Conservation (phyloP, 2,329 filamentous ascomycete species). For the Teratosphaeria viscida region DNA sequence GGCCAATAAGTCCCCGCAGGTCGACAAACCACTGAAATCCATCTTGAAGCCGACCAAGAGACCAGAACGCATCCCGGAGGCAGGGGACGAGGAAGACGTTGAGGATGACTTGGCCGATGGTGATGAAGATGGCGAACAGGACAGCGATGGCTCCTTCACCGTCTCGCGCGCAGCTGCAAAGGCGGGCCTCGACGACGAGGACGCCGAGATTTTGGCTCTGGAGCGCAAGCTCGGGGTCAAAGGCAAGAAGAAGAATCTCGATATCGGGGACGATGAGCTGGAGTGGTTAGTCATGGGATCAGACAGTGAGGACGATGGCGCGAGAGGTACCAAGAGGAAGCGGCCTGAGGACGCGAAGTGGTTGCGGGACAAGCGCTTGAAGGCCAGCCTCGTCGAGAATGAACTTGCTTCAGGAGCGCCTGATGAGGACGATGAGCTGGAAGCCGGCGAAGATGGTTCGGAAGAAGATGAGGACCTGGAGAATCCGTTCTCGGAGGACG, state of each 20-base stretch:
- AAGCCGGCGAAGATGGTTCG: conserved; percentile 31
- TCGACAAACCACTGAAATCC: conserved; percentile 24
- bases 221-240: conserved; percentile 83
- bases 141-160: conserved; percentile 7
- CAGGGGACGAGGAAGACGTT: conserved; percentile 6
- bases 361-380: conserved; percentile 48
- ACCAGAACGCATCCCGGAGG: not conserved
- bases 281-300: conserved; percentile 67
- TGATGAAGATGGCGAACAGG: conserved; percentile 4
- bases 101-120: conserved; percentile 7
- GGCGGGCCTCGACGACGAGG: conserved; percentile 62
- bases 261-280: conserved; percentile 70
- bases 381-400: conserved; percentile 31
- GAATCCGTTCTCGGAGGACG: conserved; percentile 24
- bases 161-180: conserved; percentile 14
- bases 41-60: conserved; percentile 26
- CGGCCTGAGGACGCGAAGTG: conserved; percentile 50
- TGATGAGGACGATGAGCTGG: conserved; percentile 25
- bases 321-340: conserved; percentile 44
- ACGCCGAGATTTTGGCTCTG: conserved; percentile 75
- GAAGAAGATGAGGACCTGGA: conserved; percentile 27
- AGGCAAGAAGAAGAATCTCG: conserved; percentile 62
- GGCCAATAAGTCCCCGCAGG: conserved; percentile 9
- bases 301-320: conserved; percentile 35
- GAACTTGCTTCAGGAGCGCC: conserved; percentile 19